These are phyloP conservation scores for Eucalyptus marginata DNA, from an alignment of 345 rosid genomes.

Conservation along the genomic window DNA sequence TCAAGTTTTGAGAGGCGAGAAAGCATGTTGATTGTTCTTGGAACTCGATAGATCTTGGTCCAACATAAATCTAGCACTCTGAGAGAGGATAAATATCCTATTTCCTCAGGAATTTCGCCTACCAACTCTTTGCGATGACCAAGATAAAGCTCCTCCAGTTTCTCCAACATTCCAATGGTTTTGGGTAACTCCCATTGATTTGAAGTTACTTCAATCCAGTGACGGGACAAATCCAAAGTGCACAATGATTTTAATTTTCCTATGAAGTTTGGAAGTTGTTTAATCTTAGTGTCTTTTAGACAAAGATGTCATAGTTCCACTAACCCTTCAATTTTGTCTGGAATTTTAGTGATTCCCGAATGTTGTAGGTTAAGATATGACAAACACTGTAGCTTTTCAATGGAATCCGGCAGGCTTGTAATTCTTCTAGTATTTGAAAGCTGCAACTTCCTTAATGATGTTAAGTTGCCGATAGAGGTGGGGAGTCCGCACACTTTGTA, in stretches of 20 bases:
- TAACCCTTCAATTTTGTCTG: too few relatives aligned
- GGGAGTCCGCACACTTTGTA: neutral
- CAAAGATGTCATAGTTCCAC: too few relatives aligned
- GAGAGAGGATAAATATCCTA: neutral
- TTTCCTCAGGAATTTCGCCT: neutral
- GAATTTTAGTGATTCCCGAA: too few relatives aligned
- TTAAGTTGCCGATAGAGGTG: neutral
- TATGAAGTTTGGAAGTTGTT: too few relatives aligned
- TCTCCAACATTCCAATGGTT: neutral
- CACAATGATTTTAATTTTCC: too few relatives aligned
- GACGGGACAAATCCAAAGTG: too few relatives aligned
- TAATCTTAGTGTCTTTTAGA: too few relatives aligned
- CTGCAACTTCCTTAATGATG: neutral
- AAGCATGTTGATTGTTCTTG: accelerated
- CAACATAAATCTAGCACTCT: neutral
- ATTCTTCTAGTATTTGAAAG: neutral
- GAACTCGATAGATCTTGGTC: accelerated
- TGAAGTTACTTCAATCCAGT: too few relatives aligned
- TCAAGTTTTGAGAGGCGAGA: neutral
- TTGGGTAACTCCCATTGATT: neutral
- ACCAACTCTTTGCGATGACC: accelerated
- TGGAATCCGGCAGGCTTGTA: too few relatives aligned
- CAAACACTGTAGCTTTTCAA: too few relatives aligned
- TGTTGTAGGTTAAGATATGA: too few relatives aligned
- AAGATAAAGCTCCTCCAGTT: neutral